Base-by-base conservation (phyloP, 1,139 yeast genomes). In the Blastobotrys proliferans region DNA sequence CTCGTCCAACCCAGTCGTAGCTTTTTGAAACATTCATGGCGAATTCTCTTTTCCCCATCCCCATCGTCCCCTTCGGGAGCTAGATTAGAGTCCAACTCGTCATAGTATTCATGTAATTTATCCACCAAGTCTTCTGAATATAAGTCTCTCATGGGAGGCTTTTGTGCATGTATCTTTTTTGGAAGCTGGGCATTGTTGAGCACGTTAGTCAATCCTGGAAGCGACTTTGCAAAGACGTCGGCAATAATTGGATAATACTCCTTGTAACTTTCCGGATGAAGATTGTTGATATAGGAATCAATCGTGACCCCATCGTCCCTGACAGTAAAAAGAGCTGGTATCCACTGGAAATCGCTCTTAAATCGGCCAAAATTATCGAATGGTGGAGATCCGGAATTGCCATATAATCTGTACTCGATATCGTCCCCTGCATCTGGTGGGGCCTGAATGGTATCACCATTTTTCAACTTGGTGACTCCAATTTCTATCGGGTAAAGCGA, bases 281-380 rank as follows among this genome's bases (percentile, higher is more conserved):
- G 59, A 48, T 70, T 70, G 51, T 70, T 70, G 50, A 70, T 69
- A 46, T 69, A 70, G 1, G 73, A 67, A 3, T 41, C 43, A 34
- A 67, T 46, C 50, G 6, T n/a, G n/a, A n/a, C n/a, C n/a, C n/a
- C n/a, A n/a, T 51, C 50, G 38, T 35, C 41, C 30, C 11, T 36
- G n/a, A 24, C 43, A 34, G 41, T 22, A 36, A 53, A 55, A 1
- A 52, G 31, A 1, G 59, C 37, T 2, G 60, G 60, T 6, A 30
- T 53, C 59, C 60, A 53, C 40, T 54, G 58, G 40, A 46, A 55
- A 54, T 38, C 1, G 18, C 37, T 34, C 4, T 8, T 17, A 8
- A 28, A 8, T 13, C 32, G 32, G 6, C 26, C 26, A 22, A 22
- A 22, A 6, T 22, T 6, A 6, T 22, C 26, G 26, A 6, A n/a